Conservation (phyloP, 164 flowering plant genomes). For the Amborella trichopoda region DNA sequence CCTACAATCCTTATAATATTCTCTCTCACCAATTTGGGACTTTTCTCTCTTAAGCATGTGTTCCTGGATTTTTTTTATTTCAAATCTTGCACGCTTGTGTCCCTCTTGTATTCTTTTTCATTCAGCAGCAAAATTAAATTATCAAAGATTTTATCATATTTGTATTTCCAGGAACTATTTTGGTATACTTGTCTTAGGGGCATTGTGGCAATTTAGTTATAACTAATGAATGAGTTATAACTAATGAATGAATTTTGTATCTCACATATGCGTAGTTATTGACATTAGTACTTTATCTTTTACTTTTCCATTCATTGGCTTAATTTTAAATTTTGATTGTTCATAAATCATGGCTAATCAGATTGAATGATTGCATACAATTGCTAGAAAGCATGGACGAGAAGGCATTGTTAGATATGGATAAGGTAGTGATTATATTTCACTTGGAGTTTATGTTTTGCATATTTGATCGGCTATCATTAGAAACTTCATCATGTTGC, state of each 20-base stretch:
- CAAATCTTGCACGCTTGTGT: no score
- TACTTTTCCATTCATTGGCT: constrained; percentile 4
- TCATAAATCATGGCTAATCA: constrained; percentile 13
- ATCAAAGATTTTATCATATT: not conserved
- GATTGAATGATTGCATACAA: constrained; percentile 60
- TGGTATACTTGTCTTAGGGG: not conserved
- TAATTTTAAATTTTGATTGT: constrained; percentile 2
- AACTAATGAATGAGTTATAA: no score
- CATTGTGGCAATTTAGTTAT: not conserved
- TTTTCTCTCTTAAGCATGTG: no score
- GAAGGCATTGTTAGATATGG: constrained; percentile 61
- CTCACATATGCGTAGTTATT: not conserved
- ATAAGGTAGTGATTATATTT: constrained; percentile 35
- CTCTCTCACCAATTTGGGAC: no score
- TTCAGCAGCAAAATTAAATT: no score
- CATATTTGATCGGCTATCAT: no score
- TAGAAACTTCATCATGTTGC: no score
- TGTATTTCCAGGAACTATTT: not conserved
- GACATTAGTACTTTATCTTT: not conserved
- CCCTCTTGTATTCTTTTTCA: no score
- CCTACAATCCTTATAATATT: no score
- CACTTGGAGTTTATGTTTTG: constrained; percentile 3
- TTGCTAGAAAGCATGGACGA: constrained; percentile 71
- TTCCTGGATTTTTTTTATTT: no score
- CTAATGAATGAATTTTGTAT: not conserved